Evolutionary conservation across 371 early-diverging fungal genomes (phyloP).

Genomic region (Aphelidium insulamus): DNA sequence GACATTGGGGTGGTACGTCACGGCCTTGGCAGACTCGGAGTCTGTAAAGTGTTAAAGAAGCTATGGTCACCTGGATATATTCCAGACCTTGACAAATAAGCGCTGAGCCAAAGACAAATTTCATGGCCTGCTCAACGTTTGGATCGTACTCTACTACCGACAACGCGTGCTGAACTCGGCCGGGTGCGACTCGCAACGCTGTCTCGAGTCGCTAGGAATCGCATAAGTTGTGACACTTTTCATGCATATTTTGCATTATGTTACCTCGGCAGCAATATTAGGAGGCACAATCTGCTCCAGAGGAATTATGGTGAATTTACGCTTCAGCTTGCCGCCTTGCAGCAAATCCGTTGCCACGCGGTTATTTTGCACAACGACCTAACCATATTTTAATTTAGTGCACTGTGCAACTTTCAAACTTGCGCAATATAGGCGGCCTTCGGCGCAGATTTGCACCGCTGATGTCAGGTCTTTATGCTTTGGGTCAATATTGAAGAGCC

Average conservation of each 20-base stretch:
- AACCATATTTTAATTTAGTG: background rate
- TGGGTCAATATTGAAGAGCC: slow-evolving; percentile 47
- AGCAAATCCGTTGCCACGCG: slow-evolving; percentile 61
- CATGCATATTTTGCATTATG: slow-evolving; percentile 1
- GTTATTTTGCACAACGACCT: slow-evolving; percentile 87
- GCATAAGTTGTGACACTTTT: background rate
- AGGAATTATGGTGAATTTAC: slow-evolving; percentile 89
- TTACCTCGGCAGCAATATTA: slow-evolving; percentile 33
- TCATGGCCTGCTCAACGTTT: slow-evolving; percentile 65
- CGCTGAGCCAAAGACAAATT: slow-evolving; percentile 84
- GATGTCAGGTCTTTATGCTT: slow-evolving; percentile 31
- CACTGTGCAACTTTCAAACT: background rate
- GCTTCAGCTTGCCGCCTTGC: slow-evolving; percentile 46
- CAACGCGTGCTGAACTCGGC: slow-evolving; percentile 60
- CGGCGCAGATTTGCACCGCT: slow-evolving; percentile 84
- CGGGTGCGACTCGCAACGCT: slow-evolving; percentile 55
- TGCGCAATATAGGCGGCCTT: slow-evolving; percentile 75
- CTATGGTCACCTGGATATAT: background rate
- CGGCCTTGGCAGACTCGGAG: slow-evolving; percentile 54
- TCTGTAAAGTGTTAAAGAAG: slow-evolving; percentile 17
- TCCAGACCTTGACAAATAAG: slow-evolving; percentile 58
- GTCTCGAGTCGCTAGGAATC: slow-evolving; percentile 21
- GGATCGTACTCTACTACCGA: slow-evolving; percentile 55
- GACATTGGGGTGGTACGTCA: slow-evolving; percentile 66
- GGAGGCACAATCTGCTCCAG: slow-evolving; percentile 75